A percentile compares a stretch with the other conserved stretches of the same genome.
Conservation (phyloP, 306 rosid genomes). For the Fragaria nilgerrensis region DNA sequence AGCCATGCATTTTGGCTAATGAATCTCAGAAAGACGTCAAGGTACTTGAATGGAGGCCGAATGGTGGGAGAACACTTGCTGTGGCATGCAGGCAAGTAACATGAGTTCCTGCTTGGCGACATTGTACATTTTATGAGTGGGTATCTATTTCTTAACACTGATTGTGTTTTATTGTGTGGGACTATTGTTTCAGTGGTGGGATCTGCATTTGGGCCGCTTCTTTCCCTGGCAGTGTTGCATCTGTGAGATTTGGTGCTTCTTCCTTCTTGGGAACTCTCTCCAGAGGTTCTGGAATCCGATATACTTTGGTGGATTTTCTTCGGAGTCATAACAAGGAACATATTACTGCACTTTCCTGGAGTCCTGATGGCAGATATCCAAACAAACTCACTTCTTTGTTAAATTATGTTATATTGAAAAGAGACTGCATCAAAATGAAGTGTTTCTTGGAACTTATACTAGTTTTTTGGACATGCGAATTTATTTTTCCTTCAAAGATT, state of each 20-base stretch:
- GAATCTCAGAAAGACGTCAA: constrained; percentile 62
- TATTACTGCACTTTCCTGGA: constrained; percentile 85
- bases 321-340: constrained; percentile 61
- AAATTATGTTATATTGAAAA: background rate
- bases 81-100: constrained; percentile 87
- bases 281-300: constrained; percentile 80
- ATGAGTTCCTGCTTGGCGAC: constrained; percentile 10
- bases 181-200: constrained; percentile 54
- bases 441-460: constrained; percentile 7
- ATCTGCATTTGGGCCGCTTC: constrained; percentile 91
- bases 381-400: background rate
- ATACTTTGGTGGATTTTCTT: constrained; percentile 82
- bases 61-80: constrained; percentile 80
- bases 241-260: constrained; percentile 73
- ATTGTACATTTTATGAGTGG: constrained; percentile 4
- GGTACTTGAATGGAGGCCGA: constrained; percentile 94
- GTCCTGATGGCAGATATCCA: constrained; percentile 99
- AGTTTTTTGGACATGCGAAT: background rate
- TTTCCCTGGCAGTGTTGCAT: constrained; percentile 80
- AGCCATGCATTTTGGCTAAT: constrained; percentile 41
- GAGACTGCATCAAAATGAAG: constrained; percentile 5
- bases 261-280: constrained; percentile 73
- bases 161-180: constrained; percentile 22
- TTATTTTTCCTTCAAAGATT: background rate
- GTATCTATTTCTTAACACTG: background rate